Evolutionary conservation across 2,329 filamentous ascomycete species (phyloP), one percentile per base, ranked within the genome.

Genomic region (Colletotrichum paranaense): DNA sequence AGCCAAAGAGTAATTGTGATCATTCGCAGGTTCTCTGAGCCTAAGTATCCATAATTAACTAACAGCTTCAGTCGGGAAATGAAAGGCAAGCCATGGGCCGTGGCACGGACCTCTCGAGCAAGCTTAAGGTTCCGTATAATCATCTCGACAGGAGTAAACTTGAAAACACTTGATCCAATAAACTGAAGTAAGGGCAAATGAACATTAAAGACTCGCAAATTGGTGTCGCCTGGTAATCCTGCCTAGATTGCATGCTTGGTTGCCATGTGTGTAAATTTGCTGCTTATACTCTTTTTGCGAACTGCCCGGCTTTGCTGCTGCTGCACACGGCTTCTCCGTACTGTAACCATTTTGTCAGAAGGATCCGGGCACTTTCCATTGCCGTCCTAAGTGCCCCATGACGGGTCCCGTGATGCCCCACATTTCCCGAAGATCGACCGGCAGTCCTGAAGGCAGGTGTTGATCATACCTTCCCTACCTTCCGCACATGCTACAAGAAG

Each of bases 401-500:
- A 32, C 9, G 24, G 46, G 24, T 49, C 11, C 24, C 62, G 9
- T 55, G 7, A 16, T 3, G 26, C 38, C 22, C 55, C 62, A 46
- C 14, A 30, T 67, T 46, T 14, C 42, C 67, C 62, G 55, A 67
- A 22, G 38, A 66, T 38, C 60, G 63, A 46, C 55, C 32, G 55
- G 46, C 26, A 35, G 14, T n/a, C 32, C 19, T n/a, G 49, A 49
- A 9, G 16, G 22, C 38, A 42, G 38, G 14, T 42, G 14, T 7
- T 42, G 14, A 7, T 16, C 38, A 14, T 42, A 42, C 38, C 38
- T 42, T 42, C 14, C 38, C 2, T 42, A 42, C 38, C 38, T 42
- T 42, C 14, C 38, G 14, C 38, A 42, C 35, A 22, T 62, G 12
- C 22, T 19, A 26, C 35, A 14, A 26, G 35, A 42, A 42, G 16